phyloP scores from a whole-genome alignment of 1,139 yeast genomes.

The Suhomyces chickasaworum region DNA sequence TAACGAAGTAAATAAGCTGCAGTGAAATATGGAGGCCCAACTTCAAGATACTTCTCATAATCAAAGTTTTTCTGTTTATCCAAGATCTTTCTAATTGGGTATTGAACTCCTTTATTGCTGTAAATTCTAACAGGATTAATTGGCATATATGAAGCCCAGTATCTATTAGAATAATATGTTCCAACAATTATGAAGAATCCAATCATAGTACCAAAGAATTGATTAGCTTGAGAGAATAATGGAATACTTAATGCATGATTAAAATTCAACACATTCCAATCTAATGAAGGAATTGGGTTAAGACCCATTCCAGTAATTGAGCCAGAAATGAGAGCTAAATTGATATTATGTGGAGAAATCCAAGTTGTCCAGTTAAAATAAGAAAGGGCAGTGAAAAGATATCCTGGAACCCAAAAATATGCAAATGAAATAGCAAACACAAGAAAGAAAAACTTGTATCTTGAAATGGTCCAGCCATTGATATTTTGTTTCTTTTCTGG shows the following conservation, averaged over 20 bases:
- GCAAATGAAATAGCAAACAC: slow-evolving; percentile 16
- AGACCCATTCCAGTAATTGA: slow-evolving; percentile 19
- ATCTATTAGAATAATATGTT: slow-evolving; percentile 19
- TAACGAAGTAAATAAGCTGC: slow-evolving; percentile 30
- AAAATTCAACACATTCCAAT: slow-evolving; percentile 20
- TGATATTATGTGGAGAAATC: slow-evolving; percentile 22
- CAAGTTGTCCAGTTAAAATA: slow-evolving; percentile 25
- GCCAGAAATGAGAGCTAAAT: slow-evolving; percentile 22
- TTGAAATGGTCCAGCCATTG: slow-evolving; percentile 24
- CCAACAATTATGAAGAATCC: slow-evolving; percentile 19
- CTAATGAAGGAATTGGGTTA: slow-evolving; percentile 23
- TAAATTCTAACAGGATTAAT: slow-evolving; percentile 18
- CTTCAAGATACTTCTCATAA: slow-evolving; percentile 20
- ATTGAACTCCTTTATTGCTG: slow-evolving; percentile 20
- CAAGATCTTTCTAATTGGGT: slow-evolving; percentile 18
- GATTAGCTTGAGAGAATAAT: slow-evolving; percentile 17
- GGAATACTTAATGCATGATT: slow-evolving; percentile 17
- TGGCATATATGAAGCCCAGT: slow-evolving; percentile 23
- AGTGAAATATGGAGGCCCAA: slow-evolving; percentile 45
- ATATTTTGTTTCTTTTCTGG: slow-evolving; percentile 20
- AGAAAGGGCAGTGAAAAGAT: slow-evolving; percentile 20
- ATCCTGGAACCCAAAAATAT: slow-evolving; percentile 25
- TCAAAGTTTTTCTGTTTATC: slow-evolving; percentile 17
- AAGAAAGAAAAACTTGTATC: slow-evolving; percentile 19
- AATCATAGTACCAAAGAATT: slow-evolving; percentile 18